Percentiles rank a stretch among this genome's conserved stretches.
phyloP scores from a whole-genome alignment of 148 eudicot species.

The Drosera capensis region DNA sequence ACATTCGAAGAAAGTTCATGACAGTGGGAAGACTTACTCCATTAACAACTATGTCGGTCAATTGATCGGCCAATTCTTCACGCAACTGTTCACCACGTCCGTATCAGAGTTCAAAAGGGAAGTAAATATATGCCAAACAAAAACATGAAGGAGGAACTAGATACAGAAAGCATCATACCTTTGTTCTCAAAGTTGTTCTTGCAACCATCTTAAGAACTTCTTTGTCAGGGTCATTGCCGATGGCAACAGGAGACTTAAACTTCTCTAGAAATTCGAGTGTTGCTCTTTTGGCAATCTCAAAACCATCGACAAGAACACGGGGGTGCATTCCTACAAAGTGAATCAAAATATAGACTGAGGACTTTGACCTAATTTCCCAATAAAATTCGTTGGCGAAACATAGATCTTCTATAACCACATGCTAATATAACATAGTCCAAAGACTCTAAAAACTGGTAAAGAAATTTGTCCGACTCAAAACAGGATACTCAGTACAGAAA shows the following conservation, averaged over 20 bases:
- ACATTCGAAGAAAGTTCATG: no score
- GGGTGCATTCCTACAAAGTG: conserved; percentile 77
- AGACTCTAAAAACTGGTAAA: no score
- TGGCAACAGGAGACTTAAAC: conserved; percentile 87
- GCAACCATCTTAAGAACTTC: conserved; percentile 97
- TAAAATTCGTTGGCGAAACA: no score
- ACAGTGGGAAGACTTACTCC: no score
- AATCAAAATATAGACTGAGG: background rate
- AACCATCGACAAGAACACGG: conserved; percentile 88
- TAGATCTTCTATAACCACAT: no score
- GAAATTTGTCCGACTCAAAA: no score
- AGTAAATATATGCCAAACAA: background rate
- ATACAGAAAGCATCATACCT: conserved; percentile 23
- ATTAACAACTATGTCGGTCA: conserved; percentile 81
- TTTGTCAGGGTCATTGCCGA: conserved; percentile 89
- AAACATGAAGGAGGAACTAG: conserved; percentile 4
- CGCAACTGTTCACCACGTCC: conserved; percentile 37
- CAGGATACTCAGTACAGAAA: no score
- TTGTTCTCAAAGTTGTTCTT: conserved; percentile 88
- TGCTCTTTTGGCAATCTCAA: conserved; percentile 94
- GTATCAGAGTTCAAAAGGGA: background rate
- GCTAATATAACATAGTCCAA: no score
- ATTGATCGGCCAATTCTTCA: conserved; percentile 87
- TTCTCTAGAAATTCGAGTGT: conserved; percentile 78
- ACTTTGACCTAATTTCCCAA: no score